These are phyloP conservation scores for Parastagonospora nodorum DNA, from an alignment of 2,329 filamentous ascomycete genomes.

Conservation along the genomic window DNA sequence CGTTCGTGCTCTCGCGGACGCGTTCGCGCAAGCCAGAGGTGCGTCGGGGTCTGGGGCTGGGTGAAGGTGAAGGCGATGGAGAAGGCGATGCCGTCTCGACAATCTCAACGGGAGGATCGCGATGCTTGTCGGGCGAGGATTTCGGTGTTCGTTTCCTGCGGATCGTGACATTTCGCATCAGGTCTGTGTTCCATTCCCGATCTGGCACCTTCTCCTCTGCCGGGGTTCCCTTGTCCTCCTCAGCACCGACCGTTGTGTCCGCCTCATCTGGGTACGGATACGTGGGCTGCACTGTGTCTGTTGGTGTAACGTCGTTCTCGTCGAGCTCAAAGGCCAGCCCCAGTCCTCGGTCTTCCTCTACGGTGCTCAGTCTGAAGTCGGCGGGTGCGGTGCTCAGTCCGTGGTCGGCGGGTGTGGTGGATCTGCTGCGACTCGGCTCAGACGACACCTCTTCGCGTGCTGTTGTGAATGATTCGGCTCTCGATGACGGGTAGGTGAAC, in stretches of 20 bases:
- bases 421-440: constrained; percentile 36
- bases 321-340: constrained; percentile 44
- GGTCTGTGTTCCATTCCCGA: constrained; percentile 47
- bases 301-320: constrained; percentile 40
- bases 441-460: constrained; percentile 50
- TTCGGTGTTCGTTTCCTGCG: constrained; percentile 42
- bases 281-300: constrained; percentile 20
- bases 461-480: constrained; percentile 54
- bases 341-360: constrained; percentile 39
- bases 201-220: constrained; percentile 34
- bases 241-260: constrained; percentile 15
- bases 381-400: constrained; percentile 18
- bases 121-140: constrained; percentile 23
- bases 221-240: constrained; percentile 20
- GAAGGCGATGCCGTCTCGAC: constrained; percentile 23
- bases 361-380: constrained; percentile 32
- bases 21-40: constrained; percentile 40
- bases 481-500: constrained; percentile 47
- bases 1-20: constrained; percentile 39
- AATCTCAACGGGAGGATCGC: constrained; percentile 10
- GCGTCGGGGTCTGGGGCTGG: constrained; percentile 23
- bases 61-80: constrained; percentile 21
- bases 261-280: constrained; percentile 15
- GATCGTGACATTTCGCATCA: constrained; percentile 50
- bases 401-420: constrained; percentile 32